Evolutionary conservation across 352 stramenopile genomes (phyloP).

Genomic region (Phytophthora melonis): DNA sequence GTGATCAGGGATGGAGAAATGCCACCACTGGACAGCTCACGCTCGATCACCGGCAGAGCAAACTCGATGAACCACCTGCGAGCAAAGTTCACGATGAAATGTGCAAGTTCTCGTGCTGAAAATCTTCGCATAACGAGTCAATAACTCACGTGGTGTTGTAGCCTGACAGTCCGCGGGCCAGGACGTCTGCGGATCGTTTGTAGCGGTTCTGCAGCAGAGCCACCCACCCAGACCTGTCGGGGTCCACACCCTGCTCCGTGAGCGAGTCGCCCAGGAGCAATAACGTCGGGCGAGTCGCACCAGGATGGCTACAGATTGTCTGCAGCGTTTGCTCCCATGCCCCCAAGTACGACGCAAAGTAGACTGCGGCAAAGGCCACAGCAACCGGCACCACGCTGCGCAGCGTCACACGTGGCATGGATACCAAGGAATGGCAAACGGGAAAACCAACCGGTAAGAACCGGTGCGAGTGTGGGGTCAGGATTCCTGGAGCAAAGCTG

Average conservation of each 20-base stretch:
- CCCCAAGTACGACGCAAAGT: conserved; percentile 21
- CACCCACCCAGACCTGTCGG: conserved; percentile 52
- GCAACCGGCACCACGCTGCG: conserved; percentile 16
- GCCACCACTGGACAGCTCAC: conserved; percentile 40
- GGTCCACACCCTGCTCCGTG: conserved; percentile 59
- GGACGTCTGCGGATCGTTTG: conserved; percentile 61
- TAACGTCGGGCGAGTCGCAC: conserved; percentile 39
- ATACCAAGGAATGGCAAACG: conserved; percentile 18
- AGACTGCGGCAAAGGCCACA: conserved; percentile 18
- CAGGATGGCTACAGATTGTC: not conserved
- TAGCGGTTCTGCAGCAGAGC: conserved; percentile 57
- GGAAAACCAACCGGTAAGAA: conserved; percentile 27
- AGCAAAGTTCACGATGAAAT: not conserved
- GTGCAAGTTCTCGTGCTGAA: not conserved
- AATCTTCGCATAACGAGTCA: not conserved
- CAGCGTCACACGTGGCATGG: conserved; percentile 7
- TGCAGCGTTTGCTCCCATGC: conserved; percentile 17
- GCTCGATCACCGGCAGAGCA: conserved; percentile 49
- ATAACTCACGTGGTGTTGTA: conserved; percentile 55
- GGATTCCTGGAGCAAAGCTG: not conserved
- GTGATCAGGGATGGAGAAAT: conserved; percentile 50
- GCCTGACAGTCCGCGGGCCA: conserved; percentile 65
- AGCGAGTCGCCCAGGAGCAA: conserved; percentile 75
- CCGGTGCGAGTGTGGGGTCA: conserved; percentile 10
- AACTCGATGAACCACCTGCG: conserved; percentile 50